Evolutionary conservation across 169 alveolate genomes (phyloP).

Genomic region (Plasmodium fragile): DNA sequence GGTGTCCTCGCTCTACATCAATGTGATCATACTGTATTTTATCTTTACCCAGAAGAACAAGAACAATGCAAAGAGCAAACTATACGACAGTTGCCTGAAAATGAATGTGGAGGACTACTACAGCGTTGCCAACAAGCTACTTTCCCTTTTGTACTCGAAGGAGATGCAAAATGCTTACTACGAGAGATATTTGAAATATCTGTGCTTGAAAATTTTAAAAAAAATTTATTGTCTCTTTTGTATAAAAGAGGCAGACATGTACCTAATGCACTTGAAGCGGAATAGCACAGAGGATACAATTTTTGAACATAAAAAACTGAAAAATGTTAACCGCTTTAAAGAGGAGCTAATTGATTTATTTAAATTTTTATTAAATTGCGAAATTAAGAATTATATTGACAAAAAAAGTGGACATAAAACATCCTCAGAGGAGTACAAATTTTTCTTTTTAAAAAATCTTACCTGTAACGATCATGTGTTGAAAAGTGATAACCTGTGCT

Average conservation of each 20-base stretch:
- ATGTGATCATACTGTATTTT: slow-evolving; percentile 49
- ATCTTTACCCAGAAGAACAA: slow-evolving; percentile 37
- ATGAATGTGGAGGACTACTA: slow-evolving; percentile 9
- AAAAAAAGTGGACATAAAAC: slow-evolving; percentile 13
- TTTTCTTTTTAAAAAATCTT: slow-evolving; percentile 51
- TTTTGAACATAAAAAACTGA: slow-evolving; percentile 43
- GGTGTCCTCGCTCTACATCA: slow-evolving; percentile 51
- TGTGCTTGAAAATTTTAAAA: slow-evolving; percentile 48
- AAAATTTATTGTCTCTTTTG: slow-evolving; percentile 24
- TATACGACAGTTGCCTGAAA: slow-evolving; percentile 34
- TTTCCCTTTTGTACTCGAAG: slow-evolving; percentile 24
- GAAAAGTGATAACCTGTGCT: slow-evolving; percentile 19
- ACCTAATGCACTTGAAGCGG: slow-evolving; percentile 10
- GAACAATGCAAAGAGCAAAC: slow-evolving; percentile 11
- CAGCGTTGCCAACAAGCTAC: slow-evolving; percentile 35
- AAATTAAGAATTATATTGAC: slow-evolving; percentile 35
- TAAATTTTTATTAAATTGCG: slow-evolving; percentile 20
- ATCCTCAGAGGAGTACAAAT: slow-evolving; percentile 22
- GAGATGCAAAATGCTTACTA: slow-evolving; percentile 5
- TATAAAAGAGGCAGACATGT: slow-evolving; percentile 36
- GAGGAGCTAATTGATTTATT: slow-evolving; percentile 18
- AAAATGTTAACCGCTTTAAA: slow-evolving; percentile 7
- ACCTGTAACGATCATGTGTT: slow-evolving; percentile 36
- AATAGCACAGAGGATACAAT: slow-evolving; percentile 7
- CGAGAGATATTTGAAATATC: slow-evolving; percentile 40